Evolutionary conservation across 2,329 filamentous ascomycete species (phyloP), one percentile per base, ranked within the genome.

Genomic region (Paecilomyces dactylethromorphus): DNA sequence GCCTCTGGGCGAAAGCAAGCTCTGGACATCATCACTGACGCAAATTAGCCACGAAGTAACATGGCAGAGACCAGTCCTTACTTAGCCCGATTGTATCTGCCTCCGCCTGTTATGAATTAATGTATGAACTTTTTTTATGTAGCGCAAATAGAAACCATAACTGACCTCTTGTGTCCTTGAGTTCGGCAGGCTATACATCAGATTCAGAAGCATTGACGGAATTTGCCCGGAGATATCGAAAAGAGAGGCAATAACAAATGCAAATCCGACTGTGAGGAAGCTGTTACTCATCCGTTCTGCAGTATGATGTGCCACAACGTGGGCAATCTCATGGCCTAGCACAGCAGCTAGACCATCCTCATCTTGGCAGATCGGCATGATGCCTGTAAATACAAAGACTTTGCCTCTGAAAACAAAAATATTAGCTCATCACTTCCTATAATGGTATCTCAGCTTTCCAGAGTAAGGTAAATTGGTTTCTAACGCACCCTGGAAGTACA

Each of bases 371-470:
- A 86, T 71, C 3, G 82, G 81, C 13, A 87, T 65, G 10, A 87
- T 85, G 2, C 85, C 85, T 1, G 82, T 82, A 64, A 85, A 86
- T 0, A 87, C 84, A 63, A 87, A 87, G 1, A 87, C 84, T 64
- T 87, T 87, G 5, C 84, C 79, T 78, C 56, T 53, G 55, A 11
- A 8, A 45, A 45, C 39, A 45, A 18, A n/a, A 45, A 18, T n/a
- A n/a, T 45, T 18, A 45, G 39, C 39, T 5, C 54, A 24, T 12
- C 57, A 24, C 11, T 31, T 55, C 18, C 49, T 29, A 63, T 6
- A 63, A 58, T 24, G 33, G n/a, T 21, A 54, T 4, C 15, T 33
- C 32, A 12, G 26, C 13, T 33, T 15, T 1, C 56, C 33, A 18
- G 22, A 55, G 29, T 10, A 13, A 3, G 12, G 12, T 7, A 29